These are phyloP conservation scores for Davidsoniella australis DNA, from an alignment of 2,329 filamentous ascomycete genomes.

Conservation along the genomic window DNA sequence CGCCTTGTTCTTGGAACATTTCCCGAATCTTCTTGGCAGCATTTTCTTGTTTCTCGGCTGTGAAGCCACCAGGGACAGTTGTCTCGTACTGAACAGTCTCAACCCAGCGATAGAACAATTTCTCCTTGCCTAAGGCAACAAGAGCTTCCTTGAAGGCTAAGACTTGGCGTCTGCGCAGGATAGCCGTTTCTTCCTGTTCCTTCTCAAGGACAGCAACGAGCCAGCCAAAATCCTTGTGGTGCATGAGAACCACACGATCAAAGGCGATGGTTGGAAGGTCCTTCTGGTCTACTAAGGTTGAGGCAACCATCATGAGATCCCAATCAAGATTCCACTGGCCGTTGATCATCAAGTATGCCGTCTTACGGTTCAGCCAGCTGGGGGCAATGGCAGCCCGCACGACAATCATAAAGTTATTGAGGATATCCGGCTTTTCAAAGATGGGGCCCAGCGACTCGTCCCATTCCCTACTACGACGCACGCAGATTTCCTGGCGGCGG, in stretches of 20 bases:
- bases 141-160: slow-evolving; percentile 66
- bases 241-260: slow-evolving; percentile 51
- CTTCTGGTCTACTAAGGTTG: slow-evolving; percentile 49
- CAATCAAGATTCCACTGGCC: slow-evolving; percentile 80
- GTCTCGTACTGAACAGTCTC: slow-evolving; percentile 84
- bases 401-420: slow-evolving; percentile 41
- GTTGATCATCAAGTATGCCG: slow-evolving; percentile 74
- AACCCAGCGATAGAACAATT: slow-evolving; percentile 81
- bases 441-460: slow-evolving; percentile 40
- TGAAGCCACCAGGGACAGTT: slow-evolving; percentile 61
- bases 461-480: slow-evolving; percentile 63
- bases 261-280: slow-evolving; percentile 43
- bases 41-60: slow-evolving; percentile 50
- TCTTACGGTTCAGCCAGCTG: slow-evolving; percentile 54
- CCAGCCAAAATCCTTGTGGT: slow-evolving; percentile 52
- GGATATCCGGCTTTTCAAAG: slow-evolving; percentile 20
- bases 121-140: slow-evolving; percentile 62
- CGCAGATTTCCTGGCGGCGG: slow-evolving; percentile 60
- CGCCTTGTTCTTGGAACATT: slow-evolving; percentile 54
- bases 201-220: slow-evolving; percentile 23
- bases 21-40: slow-evolving; percentile 59
- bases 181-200: slow-evolving; percentile 46
- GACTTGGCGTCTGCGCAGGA: slow-evolving; percentile 54
- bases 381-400: slow-evolving; percentile 54
- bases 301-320: slow-evolving; percentile 58